These are phyloP conservation scores for Fomitiporia mediterranea DNA, from an alignment of 1,284 basidiomycete species.

Conservation along the genomic window DNA sequence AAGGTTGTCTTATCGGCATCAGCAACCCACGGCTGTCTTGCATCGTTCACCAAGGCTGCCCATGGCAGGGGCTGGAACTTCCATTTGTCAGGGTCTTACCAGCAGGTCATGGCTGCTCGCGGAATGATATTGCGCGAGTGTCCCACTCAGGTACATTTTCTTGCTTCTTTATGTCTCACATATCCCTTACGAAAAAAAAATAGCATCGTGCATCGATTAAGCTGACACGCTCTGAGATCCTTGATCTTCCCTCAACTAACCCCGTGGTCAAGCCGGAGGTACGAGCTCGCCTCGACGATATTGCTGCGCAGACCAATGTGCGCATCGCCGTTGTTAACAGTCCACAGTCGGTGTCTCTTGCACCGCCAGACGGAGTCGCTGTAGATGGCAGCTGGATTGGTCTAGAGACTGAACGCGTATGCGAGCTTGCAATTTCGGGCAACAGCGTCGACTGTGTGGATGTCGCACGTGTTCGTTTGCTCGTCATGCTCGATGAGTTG, in stretches of 20 bases:
- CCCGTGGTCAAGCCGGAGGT: constrained; percentile 87
- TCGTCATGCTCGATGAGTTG: constrained; percentile 96
- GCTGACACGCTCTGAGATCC: constrained; percentile 87
- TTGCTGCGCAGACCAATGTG: constrained; percentile 83
- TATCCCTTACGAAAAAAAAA: constrained; percentile 11
- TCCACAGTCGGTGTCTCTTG: constrained; percentile 63
- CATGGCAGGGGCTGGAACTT: constrained; percentile 81
- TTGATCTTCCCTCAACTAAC: constrained; percentile 78
- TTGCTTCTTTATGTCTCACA: constrained; percentile 1
- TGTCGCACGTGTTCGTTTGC: constrained; percentile 81
- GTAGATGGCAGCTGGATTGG: constrained; percentile 77
- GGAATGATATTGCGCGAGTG: constrained; percentile 87
- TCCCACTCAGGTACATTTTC: constrained; percentile 66
- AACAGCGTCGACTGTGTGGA: constrained; percentile 81
- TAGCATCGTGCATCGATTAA: constrained; percentile 84
- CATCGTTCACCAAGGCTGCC: constrained; percentile 73
- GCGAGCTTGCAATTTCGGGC: constrained; percentile 89
- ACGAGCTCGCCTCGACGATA: constrained; percentile 84
- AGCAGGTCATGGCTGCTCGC: constrained; percentile 88
- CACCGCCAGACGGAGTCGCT: constrained; percentile 72
- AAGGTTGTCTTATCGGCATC: constrained; percentile 78
- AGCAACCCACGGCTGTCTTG: constrained; percentile 75
- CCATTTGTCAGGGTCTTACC: constrained; percentile 86
- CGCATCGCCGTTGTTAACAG: constrained; percentile 88
- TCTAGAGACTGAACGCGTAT: constrained; percentile 89